These are phyloP conservation scores for Dissophora globulifera DNA, from an alignment of 192 early-diverging fungal genomes.

Conservation along the genomic window DNA sequence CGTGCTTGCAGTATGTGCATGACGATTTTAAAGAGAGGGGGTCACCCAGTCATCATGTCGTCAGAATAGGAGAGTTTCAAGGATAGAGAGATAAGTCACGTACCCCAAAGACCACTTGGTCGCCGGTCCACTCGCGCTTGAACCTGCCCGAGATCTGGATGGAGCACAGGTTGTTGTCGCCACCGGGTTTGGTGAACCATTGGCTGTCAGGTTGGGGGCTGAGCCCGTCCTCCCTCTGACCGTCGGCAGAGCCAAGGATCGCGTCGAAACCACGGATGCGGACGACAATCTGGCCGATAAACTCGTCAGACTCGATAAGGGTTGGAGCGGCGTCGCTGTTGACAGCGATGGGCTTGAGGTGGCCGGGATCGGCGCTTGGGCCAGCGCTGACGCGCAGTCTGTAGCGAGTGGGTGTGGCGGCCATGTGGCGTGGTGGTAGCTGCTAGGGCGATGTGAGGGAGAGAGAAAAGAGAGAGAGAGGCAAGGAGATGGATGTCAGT, in stretches of 20 bases:
- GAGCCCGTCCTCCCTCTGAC: slow-evolving; percentile 26
- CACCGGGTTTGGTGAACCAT: slow-evolving; percentile 68
- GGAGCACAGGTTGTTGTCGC: slow-evolving; percentile 69
- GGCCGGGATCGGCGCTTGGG: slow-evolving; percentile 37
- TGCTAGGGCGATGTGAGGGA: background rate
- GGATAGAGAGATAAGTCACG: background rate
- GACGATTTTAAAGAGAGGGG: background rate
- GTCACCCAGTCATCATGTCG: slow-evolving; percentile 2
- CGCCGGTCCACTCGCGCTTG: slow-evolving; percentile 69
- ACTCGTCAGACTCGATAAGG: slow-evolving; percentile 70
- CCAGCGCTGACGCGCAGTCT: slow-evolving; percentile 56
- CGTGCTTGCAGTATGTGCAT: no score
- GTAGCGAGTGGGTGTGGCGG: slow-evolving; percentile 10
- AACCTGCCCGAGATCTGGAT: slow-evolving; percentile 81
- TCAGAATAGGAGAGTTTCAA: background rate
- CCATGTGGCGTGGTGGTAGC: background rate
- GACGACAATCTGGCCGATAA: slow-evolving; percentile 73
- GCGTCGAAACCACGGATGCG: slow-evolving; percentile 76
- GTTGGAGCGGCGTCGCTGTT: slow-evolving; percentile 75
- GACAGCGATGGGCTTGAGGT: slow-evolving; percentile 52
- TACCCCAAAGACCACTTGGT: slow-evolving; percentile 80
- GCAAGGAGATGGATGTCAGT: no score
- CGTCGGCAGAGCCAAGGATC: slow-evolving; percentile 49
- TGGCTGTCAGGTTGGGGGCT: slow-evolving; percentile 28
- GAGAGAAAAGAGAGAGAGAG: background rate